Evolutionary conservation across 2,329 filamentous ascomycete genomes (phyloP).

Genomic region (Coniella vitis): DNA sequence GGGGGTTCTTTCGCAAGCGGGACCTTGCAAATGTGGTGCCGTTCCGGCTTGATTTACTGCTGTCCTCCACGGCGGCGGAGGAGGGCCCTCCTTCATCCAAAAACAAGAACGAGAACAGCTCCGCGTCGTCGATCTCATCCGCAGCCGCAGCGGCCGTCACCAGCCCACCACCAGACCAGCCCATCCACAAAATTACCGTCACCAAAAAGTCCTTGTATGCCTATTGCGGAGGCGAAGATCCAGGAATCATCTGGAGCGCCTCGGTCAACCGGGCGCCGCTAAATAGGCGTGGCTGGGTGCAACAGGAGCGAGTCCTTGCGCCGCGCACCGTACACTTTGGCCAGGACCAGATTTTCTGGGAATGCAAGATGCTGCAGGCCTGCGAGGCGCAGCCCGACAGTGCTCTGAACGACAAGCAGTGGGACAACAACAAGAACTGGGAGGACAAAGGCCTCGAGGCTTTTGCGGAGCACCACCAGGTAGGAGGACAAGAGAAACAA

Average conservation of each 20-base stretch:
- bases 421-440: not conserved
- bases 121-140: not conserved
- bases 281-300: slow-evolving; percentile 2
- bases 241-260: not conserved
- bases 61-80: not conserved
- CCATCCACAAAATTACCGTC: no score
- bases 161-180: not conserved
- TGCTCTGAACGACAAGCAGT: not conserved
- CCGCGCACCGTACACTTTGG: slow-evolving; percentile 2
- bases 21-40: not conserved
- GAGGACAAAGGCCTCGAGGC: not conserved
- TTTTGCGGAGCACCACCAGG: not conserved
- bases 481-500: not conserved
- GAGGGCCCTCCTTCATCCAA: not conserved
- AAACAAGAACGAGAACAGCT: no score
- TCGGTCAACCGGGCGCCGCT: not conserved
- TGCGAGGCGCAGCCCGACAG: not conserved
- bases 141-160: no score
- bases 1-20: slow-evolving; percentile 2
- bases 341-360: slow-evolving; percentile 1
- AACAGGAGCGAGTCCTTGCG: slow-evolving; percentile 1
- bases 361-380: slow-evolving; percentile 2
- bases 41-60: not conserved
- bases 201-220: not conserved
- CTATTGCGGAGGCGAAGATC: not conserved